A percentile compares a stretch with the other conserved stretches of the same genome.
phyloP scores from a whole-genome alignment of 2,329 filamentous ascomycete genomes.

The Ramularia endophylla region DNA sequence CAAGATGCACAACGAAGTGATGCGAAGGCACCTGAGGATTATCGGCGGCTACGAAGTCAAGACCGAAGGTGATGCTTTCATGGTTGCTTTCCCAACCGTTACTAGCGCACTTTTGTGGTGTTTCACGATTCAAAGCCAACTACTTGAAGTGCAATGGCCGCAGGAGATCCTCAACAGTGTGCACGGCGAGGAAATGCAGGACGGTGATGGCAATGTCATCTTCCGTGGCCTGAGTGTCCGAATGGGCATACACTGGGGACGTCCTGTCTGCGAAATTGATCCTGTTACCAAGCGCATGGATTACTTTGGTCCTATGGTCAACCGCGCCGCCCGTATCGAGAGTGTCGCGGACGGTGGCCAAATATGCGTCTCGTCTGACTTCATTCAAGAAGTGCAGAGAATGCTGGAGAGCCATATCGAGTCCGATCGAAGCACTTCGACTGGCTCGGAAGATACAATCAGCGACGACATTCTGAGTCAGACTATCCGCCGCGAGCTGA shows the following conservation, averaged over 20 bases:
- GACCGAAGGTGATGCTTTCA: slow-evolving; percentile 98
- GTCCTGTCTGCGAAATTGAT: slow-evolving; percentile 90
- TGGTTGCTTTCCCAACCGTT: slow-evolving; percentile 96
- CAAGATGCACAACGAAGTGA: slow-evolving; percentile 94
- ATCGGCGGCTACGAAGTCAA: slow-evolving; percentile 99
- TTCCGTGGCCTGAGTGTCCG: slow-evolving; percentile 92
- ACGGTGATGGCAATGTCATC: slow-evolving; percentile 81
- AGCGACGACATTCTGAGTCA: slow-evolving; percentile 69
- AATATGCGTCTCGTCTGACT: slow-evolving; percentile 94
- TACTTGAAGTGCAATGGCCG: slow-evolving; percentile 89
- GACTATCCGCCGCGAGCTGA: slow-evolving; percentile 78
- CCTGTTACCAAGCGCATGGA: slow-evolving; percentile 98
- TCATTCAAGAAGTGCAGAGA: slow-evolving; percentile 91
- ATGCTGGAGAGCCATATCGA: slow-evolving; percentile 87
- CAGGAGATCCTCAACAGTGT: slow-evolving; percentile 83
- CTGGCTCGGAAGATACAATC: slow-evolving; percentile 66
- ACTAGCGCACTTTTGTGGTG: slow-evolving; percentile 94
- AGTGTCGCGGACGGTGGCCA: slow-evolving; percentile 93
- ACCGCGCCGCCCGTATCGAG: slow-evolving; percentile 89
- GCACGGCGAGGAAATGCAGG: slow-evolving; percentile 73
- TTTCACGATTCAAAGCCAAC: slow-evolving; percentile 83
- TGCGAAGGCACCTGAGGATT: slow-evolving; percentile 85
- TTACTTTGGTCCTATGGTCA: slow-evolving; percentile 99
- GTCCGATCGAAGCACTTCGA: slow-evolving; percentile 63
- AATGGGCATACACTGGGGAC: slow-evolving; percentile 96